Evolutionary conservation across 345 rosid genomes (phyloP).

Genomic region (Clarkia xantiana): DNA sequence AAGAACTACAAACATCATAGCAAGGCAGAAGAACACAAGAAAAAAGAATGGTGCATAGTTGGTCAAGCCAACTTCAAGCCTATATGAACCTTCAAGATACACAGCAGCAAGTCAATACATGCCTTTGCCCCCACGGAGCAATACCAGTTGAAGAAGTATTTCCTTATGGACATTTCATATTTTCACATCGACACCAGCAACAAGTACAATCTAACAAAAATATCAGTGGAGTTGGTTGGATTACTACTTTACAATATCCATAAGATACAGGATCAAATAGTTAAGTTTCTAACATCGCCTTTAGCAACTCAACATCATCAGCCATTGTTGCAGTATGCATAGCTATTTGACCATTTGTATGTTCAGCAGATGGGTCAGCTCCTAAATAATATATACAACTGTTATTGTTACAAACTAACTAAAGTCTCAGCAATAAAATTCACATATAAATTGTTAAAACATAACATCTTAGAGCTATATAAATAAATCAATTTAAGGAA

Average conservation of each 20-base stretch:
- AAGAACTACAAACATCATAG: too few species aligned
- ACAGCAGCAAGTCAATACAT: slow-evolving; percentile 79
- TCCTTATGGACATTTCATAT: slow-evolving; percentile 72
- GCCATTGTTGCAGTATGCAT: slow-evolving; percentile 90
- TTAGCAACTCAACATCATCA: slow-evolving; percentile 76
- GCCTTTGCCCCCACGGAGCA: slow-evolving; percentile 80
- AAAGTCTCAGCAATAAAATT: too few species aligned
- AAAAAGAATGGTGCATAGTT: slow-evolving; percentile 69
- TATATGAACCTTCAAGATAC: slow-evolving; percentile 78
- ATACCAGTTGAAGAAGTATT: slow-evolving; percentile 85
- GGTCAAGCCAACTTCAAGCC: slow-evolving; percentile 51
- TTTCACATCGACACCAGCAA: slow-evolving; percentile 90
- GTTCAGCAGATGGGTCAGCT: slow-evolving; percentile 84
- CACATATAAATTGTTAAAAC: too few species aligned
- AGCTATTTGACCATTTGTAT: slow-evolving; percentile 76
- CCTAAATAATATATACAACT: too few species aligned
- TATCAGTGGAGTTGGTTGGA: slow-evolving; percentile 3
- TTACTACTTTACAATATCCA: not conserved
- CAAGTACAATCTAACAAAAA: slow-evolving; percentile 62
- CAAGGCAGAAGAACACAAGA: too few species aligned
- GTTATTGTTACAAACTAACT: too few species aligned
- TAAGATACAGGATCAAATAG: not conserved
- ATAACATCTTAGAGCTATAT: too few species aligned
- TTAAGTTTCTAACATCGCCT: slow-evolving; percentile 20
- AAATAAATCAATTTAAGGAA: too few species aligned